Evolutionary conservation across 2,329 filamentous ascomycete species (phyloP).

Genomic region (Periconia digitata): DNA sequence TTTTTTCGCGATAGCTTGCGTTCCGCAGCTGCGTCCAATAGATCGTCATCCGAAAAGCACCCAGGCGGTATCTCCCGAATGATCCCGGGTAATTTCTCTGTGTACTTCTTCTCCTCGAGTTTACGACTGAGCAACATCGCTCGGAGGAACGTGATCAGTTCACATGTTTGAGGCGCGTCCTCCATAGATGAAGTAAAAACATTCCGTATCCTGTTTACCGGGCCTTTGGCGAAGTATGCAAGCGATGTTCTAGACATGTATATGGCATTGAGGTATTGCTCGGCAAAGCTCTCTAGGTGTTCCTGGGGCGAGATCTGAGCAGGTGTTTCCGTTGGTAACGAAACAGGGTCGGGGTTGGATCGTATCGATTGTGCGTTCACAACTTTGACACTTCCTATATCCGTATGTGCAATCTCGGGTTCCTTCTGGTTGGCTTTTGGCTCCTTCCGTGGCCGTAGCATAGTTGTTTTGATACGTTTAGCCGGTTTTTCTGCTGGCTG

Average conservation of each 20-base stretch:
- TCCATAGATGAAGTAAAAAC: constrained; percentile 67
- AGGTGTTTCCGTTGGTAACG: constrained; percentile 12
- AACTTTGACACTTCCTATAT: background rate
- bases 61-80: constrained; percentile 59
- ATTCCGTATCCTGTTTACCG: constrained; percentile 72
- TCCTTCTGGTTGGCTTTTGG: constrained; percentile 3
- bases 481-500: constrained; percentile 15
- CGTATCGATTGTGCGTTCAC: background rate
- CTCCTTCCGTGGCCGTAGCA: constrained; percentile 27
- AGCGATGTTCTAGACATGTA: constrained; percentile 66
- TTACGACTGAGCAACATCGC: constrained; percentile 66
- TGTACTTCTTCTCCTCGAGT: constrained; percentile 77
- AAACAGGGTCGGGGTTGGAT: constrained; percentile 2
- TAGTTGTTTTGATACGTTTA: constrained; percentile 30
- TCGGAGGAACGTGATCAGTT: constrained; percentile 70
- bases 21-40: constrained; percentile 23
- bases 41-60: constrained; percentile 47
- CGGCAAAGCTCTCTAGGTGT: constrained; percentile 54
- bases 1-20: constrained; percentile 38
- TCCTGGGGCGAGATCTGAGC: constrained; percentile 32
- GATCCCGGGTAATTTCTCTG: constrained; percentile 67
- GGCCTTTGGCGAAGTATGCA: constrained; percentile 82
- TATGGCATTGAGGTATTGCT: constrained; percentile 48
- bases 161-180: constrained; percentile 60
- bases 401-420: background rate